A percentile compares a stretch with the other conserved stretches of the same genome.
These are phyloP conservation scores for Microcyclospora tardicrescens DNA, from an alignment of 2,329 filamentous ascomycete genomes.

Conservation along the genomic window DNA sequence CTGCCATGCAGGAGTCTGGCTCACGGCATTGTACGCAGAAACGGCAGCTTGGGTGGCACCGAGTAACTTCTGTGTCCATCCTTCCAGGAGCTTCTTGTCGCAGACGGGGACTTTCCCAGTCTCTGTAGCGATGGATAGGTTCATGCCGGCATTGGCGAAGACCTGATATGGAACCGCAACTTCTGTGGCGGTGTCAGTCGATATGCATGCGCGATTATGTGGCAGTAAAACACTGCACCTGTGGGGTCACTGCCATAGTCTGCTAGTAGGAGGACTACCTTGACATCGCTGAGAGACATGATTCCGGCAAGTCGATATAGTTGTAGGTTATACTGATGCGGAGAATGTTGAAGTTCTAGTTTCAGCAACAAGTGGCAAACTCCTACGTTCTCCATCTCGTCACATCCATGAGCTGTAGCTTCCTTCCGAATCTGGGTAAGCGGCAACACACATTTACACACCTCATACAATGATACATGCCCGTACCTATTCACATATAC, in stretches of 20 bases:
- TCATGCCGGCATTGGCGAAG: constrained; percentile 37
- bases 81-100: constrained; percentile 38
- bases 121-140: constrained; percentile 40
- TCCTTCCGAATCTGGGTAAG: too few relatives aligned
- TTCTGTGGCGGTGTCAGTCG: constrained; percentile 23
- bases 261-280: constrained; percentile 23
- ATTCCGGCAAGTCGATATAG: too few relatives aligned
- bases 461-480: too few relatives aligned
- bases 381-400: too few relatives aligned
- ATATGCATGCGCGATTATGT: not conserved
- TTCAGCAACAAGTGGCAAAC: too few relatives aligned
- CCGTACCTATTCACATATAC: too few relatives aligned
- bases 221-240: constrained; percentile 21
- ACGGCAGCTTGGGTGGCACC: constrained; percentile 34
- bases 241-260: constrained; percentile 46
- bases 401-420: too few relatives aligned
- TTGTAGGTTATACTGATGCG: too few relatives aligned
- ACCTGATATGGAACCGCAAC: constrained; percentile 37
- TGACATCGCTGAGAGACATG: too few relatives aligned
- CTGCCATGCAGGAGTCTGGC: constrained; percentile 28
- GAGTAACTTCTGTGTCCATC: constrained; percentile 38
- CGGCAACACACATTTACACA: too few relatives aligned
- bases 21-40: constrained; percentile 34
- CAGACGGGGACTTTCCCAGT: constrained; percentile 35
- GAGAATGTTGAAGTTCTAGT: too few relatives aligned